A percentile compares a stretch with the other conserved stretches of the same genome.
Conservation (phyloP, 2,329 filamentous ascomycete species). For the Neoscytalidium dimidiatum region DNA sequence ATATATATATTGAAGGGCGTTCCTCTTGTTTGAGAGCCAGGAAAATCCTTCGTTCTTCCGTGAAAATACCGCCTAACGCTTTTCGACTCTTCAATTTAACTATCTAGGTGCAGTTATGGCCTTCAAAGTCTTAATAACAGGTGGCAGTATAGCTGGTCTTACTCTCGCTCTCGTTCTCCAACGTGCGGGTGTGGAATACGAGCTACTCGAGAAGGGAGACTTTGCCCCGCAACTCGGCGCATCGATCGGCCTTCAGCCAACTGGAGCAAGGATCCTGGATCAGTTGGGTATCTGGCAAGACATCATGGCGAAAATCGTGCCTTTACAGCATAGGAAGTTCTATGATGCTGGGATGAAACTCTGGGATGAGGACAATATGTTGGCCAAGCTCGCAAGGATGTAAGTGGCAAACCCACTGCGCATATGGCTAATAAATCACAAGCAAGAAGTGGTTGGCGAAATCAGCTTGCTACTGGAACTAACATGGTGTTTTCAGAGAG, state of each 20-base stretch:
- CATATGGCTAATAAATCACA: no score
- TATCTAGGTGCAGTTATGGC: background rate
- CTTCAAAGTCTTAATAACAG: background rate
- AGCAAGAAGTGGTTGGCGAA: no score
- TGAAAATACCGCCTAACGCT: background rate
- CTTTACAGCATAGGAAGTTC: background rate
- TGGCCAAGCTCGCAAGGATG: background rate
- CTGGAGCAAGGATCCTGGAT: constrained; percentile 26
- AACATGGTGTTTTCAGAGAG: background rate
- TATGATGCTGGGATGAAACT: background rate
- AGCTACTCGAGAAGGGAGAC: constrained; percentile 6
- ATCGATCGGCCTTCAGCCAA: constrained; percentile 22
- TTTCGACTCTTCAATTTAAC: no score
- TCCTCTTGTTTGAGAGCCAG: no score
- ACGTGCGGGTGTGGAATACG: background rate
- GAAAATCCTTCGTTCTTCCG: no score
- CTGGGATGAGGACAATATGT: background rate
- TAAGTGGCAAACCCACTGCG: background rate
- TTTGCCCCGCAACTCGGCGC: background rate
- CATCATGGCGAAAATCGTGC: background rate
- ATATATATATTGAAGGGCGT: no score
- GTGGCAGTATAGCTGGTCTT: background rate
- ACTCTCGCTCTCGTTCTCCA: background rate
- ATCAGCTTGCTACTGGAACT: background rate
- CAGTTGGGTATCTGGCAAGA: constrained; percentile 24